Percentiles rank a stretch among this genome's conserved stretches.
Evolutionary conservation across 1,139 yeast species (phyloP).

Genomic region (Sugiyamaella neomexicana): DNA sequence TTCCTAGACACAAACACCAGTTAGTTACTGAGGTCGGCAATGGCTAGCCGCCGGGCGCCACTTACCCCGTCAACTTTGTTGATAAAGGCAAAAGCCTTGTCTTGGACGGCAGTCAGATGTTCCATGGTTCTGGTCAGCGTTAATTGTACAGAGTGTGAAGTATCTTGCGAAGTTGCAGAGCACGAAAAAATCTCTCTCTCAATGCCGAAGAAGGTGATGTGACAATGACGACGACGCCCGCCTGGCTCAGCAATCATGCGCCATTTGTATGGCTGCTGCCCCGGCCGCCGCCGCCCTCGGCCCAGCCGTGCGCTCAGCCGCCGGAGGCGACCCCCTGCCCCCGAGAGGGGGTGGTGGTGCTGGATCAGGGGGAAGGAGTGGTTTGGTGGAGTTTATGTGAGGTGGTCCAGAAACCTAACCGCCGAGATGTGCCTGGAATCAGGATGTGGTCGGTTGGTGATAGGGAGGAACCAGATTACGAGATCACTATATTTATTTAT

Average conservation of each 20-base stretch:
- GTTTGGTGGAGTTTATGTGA: no score
- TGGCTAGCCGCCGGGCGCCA: not conserved
- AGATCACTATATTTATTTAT: no score
- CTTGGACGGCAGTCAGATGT: conserved; percentile 32
- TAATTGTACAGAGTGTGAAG: not conserved
- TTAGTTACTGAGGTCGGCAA: not conserved
- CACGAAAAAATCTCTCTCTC: not conserved
- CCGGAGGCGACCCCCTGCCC: no score
- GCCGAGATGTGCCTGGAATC: no score
- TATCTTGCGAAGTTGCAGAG: not conserved
- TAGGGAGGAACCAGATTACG: no score
- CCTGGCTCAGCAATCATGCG: not conserved
- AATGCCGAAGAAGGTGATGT: not conserved
- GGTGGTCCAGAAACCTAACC: no score
- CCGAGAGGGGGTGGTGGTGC: no score
- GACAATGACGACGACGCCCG: conserved; percentile 2
- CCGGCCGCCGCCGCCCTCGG: not conserved
- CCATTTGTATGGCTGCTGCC: not conserved
- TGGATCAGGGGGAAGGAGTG: no score
- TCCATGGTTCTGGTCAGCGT: conserved; percentile 2
- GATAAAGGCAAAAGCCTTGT: conserved; percentile 33
- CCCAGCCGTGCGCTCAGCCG: not conserved
- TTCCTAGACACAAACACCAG: conserved; percentile 29
- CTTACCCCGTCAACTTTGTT: conserved; percentile 36
- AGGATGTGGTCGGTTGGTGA: no score